Percentiles rank a stretch among this genome's conserved stretches.
phyloP scores from a whole-genome alignment of 768 basidiomycete genomes.

The Leccinum ochraceum region DNA sequence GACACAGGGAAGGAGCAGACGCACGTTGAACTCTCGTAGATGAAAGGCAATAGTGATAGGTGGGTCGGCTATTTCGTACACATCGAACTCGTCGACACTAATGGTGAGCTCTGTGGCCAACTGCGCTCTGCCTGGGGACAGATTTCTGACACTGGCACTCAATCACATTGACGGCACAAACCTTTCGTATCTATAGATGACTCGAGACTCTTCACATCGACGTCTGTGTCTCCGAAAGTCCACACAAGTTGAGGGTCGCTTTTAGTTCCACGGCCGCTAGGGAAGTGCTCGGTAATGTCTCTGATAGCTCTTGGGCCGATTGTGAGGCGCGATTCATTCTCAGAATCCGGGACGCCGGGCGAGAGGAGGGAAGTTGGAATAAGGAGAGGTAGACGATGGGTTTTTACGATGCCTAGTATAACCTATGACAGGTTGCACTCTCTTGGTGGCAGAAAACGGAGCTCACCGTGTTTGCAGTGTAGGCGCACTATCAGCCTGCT shows the following conservation, averaged over 20 bases:
- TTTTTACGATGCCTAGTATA: slow-evolving; percentile 71
- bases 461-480: slow-evolving; percentile 80
- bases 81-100: slow-evolving; percentile 78
- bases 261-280: slow-evolving; percentile 58
- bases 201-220: slow-evolving; percentile 68
- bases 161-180: slow-evolving; percentile 23
- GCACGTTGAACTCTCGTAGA: slow-evolving; percentile 81
- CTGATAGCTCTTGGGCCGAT: slow-evolving; percentile 73
- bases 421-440: slow-evolving; percentile 13
- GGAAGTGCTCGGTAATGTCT: slow-evolving; percentile 83
- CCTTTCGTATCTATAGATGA: slow-evolving; percentile 67
- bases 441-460: background rate
- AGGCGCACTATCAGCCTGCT: slow-evolving; percentile 71
- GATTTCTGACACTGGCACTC: background rate
- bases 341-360: slow-evolving; percentile 61
- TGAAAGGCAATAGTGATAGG: slow-evolving; percentile 78
- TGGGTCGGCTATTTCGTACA: slow-evolving; percentile 62
- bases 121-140: slow-evolving; percentile 52
- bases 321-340: slow-evolving; percentile 61
- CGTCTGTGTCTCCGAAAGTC: slow-evolving; percentile 71
- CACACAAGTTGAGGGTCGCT: slow-evolving; percentile 80
- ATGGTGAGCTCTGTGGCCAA: slow-evolving; percentile 77
- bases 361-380: slow-evolving; percentile 59
- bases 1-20: background rate
- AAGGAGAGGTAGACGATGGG: slow-evolving; percentile 68